These are phyloP conservation scores for Quercus lobata DNA, from an alignment of 331 rosid genomes.

Conservation along the genomic window DNA sequence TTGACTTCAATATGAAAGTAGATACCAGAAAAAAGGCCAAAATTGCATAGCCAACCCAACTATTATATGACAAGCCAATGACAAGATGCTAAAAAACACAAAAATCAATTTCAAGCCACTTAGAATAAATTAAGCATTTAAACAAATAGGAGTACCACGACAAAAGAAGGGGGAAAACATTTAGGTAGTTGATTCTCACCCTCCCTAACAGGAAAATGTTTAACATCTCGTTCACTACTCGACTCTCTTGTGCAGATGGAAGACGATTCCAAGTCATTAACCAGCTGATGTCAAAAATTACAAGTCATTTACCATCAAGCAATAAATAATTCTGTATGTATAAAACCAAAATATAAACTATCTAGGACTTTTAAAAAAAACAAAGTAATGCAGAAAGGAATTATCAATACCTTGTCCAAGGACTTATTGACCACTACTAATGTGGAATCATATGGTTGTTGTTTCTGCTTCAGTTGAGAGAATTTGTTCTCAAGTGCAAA, in stretches of 20 bases:
- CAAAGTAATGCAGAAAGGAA: conserved; percentile 9
- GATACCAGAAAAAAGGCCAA: not conserved
- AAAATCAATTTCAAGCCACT: not conserved
- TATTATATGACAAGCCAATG: not conserved
- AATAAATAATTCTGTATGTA: conserved; percentile 13
- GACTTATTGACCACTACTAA: conserved; percentile 63
- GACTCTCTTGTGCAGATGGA: conserved; percentile 39
- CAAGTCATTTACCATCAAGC: conserved; percentile 19
- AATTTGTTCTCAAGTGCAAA: conserved; percentile 55
- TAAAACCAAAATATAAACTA: not conserved
- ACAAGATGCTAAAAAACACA: not conserved
- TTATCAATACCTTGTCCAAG: conserved; percentile 64
- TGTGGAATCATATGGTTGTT: conserved; percentile 59
- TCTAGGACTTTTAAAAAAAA: conserved; percentile 3
- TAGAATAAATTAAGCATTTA: not conserved
- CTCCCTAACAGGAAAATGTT: conserved; percentile 14
- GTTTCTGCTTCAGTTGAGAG: conserved; percentile 60
- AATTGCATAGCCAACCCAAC: not conserved
- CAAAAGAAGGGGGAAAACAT: not conserved
- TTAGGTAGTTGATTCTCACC: conserved; percentile 40
- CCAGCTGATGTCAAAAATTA: conserved; percentile 38
- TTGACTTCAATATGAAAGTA: not conserved
- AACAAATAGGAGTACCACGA: not conserved
- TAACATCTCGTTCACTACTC: conserved; percentile 30
- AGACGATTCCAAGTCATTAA: conserved; percentile 59